Base-by-base conservation (phyloP, 2,329 filamentous ascomycete species). In the Aureobasidium subglaciale region DNA sequence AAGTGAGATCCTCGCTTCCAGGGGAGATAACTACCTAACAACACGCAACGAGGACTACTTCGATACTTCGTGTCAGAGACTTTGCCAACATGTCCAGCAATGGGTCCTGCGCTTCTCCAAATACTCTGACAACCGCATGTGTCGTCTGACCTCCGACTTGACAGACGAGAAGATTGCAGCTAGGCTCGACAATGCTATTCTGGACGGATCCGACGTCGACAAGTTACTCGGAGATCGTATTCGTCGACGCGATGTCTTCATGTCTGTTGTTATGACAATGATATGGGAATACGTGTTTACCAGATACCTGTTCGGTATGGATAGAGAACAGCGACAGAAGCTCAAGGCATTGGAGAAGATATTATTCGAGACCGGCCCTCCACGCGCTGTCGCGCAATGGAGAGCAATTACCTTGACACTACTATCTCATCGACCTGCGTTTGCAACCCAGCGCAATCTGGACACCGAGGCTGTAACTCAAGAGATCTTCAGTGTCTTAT, bases 251-350 rank as follows among this genome's bases (percentile, higher is more conserved):
- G 92, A 97, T 69, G 85, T 97, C 57, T 96, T 99, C 78, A 96
- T 97, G 90, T 93, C 90, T 34, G 90, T 99, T 71, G 89, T 92
- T 56, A 97, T 97, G 91, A 93, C 88, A 59, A 96, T 99, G 90
- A 85, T 99, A 50, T 99, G 91, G 91, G 93, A 99, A 71, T 96
- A 95, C 67, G 86, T 99, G 68, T 99, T 99, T 69, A 96, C 92
- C 8, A 85, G 93, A 61, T 99, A 99, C 70, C 84, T 99, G 24
- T 99, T 99, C 69, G 93, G 93, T 64, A 96, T 99, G 90, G 93
- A 99, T 69, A 83, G 91, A 64, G 93, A 97, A 72, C 93, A 99
- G 73, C 84, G 93, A 64, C 91, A 97, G 71, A 97, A 97, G 73
- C 85, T 99, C 70, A 97, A 99, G 75, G 85, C 87, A 30, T 81